Evolutionary conservation across 2,329 filamentous ascomycete genomes (phyloP), one percentile per base, ranked within the genome.

Genomic region (Alternaria viburni): DNA sequence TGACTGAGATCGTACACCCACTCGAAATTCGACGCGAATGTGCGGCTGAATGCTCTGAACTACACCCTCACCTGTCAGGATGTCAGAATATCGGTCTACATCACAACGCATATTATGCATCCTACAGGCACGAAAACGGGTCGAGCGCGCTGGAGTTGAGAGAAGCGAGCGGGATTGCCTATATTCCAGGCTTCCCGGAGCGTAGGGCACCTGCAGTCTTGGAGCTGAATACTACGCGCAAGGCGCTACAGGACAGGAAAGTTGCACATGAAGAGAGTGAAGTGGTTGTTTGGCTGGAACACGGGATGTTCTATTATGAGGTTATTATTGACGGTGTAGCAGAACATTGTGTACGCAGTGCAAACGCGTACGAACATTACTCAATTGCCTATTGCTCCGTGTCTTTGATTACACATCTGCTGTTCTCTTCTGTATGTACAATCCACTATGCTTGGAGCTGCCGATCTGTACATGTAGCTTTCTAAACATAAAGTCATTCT

Each of bases 221-320:
- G 1, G 15, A 41, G 15, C 36, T 17, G n/a, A 17, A 11, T 0
- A 17, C 8, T 3, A n/a, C n/a, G 0, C 6, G 36, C 9, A 41
- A 41, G 36, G 36, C 36, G 36, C 36, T 1, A 41, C 36, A 41
- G 36, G 0, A 41, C n/a, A 1, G 36, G 36, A 41, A 41, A 17
- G 36, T 5, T 1, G n/a, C 0, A 41, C 8, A 0, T 41, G 1
- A 17, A 17, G 36, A 41, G 11, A 3, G 15, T 5, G 36, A 41
- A 0, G 36, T 41, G 9, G 36, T 41, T 41, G 36, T 41, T 41
- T 3, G 36, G 36, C 15, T n/a, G 0, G 30, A 36, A 32, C 13
- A 32, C 30, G 30, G 30, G 0, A 32, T 32, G 13, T 32, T 15
- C 13, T 8, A 15, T 4, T 13, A 32, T 7, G 30, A 32, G 6